Base-by-base conservation (phyloP, 2,329 filamentous ascomycete species). In the Shiraia sp. region DNA sequence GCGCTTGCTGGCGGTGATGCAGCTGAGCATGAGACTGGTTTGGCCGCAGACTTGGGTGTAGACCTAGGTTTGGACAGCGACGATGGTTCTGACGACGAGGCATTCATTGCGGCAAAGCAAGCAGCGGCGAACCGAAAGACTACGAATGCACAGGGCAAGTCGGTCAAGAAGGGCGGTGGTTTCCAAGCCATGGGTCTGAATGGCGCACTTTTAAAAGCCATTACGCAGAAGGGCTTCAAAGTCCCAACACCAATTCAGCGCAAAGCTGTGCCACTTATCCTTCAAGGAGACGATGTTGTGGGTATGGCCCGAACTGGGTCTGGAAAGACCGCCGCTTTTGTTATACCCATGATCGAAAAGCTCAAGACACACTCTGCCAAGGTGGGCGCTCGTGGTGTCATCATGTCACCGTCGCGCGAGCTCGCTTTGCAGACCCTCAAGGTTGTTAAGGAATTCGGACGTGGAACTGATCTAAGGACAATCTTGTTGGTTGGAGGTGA, bases 221-320 rank as follows among this genome's bases (percentile, higher is more conserved):
- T 99, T 53, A 82, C 88, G 10, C 82, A 88, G 58, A 99, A 97
- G 73, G 95, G 93, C 12, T 99, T 96, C 72, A 90, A 87, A 1
- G 89, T 97, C 2, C 95, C 95, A 3, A 99, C 93, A 0, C 93
- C 93, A 0, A 99, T 99, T 70, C 93, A 99, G 75, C 83, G 93
- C 56, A 97, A 97, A 72, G 89, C 93, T 2, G 96, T 99, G 33
- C 95, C 93, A 3, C 77, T 97, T 40, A 83, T 99, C 40, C 77
- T 97, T 57, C 88, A 95, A 48, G 82, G 87, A 39, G 88, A 90
- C 72, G 93, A 99, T 78, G 88, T 97, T n/a, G 92, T 99, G 16
- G 95, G 91, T 54, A 99, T 99, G 93, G 93, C 93, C 6, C 81
- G 95, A 54, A 99, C 95, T n/a, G 93, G 93, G 66, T 97, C 91